These are phyloP conservation scores for Cyanodermella asteris DNA, from an alignment of 2,329 filamentous ascomycete genomes.

Conservation along the genomic window DNA sequence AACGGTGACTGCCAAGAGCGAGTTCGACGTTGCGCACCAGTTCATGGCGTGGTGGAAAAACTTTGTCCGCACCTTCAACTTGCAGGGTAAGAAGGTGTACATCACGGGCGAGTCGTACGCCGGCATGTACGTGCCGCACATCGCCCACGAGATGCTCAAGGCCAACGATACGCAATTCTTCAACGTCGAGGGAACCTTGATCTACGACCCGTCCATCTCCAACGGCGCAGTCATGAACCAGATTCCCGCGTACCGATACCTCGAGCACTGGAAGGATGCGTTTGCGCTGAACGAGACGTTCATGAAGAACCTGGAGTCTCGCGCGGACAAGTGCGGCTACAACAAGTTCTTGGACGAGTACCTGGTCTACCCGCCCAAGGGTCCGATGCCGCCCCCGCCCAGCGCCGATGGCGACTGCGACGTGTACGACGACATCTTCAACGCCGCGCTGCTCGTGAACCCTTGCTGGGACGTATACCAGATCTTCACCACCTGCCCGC, in stretches of 20 bases:
- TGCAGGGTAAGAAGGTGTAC: slow-evolving; percentile 47
- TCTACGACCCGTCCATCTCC: slow-evolving; percentile 40
- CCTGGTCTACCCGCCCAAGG: slow-evolving; percentile 45
- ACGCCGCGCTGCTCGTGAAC: slow-evolving; percentile 36
- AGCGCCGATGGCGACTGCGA: slow-evolving; percentile 29
- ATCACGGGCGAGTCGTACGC: slow-evolving; percentile 54
- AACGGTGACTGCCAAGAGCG: slow-evolving; percentile 37
- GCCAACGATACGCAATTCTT: slow-evolving; percentile 44
- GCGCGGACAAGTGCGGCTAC: slow-evolving; percentile 39
- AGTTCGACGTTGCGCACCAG: slow-evolving; percentile 46
- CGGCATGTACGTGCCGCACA: slow-evolving; percentile 47
- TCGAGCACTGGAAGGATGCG: slow-evolving; percentile 37
- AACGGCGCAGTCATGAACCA: slow-evolving; percentile 6
- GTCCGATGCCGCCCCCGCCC: slow-evolving; percentile 33
- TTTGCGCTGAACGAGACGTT: slow-evolving; percentile 43
- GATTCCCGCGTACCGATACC: slow-evolving; percentile 33
- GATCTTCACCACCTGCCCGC: slow-evolving; percentile 48
- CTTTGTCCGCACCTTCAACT: slow-evolving; percentile 48
- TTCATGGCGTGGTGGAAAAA: slow-evolving; percentile 64
- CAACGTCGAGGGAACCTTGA: slow-evolving; percentile 44
- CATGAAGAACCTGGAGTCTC: slow-evolving; percentile 27
- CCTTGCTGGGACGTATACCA: slow-evolving; percentile 59
- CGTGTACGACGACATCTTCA: slow-evolving; percentile 33
- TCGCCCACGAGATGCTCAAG: slow-evolving; percentile 51
- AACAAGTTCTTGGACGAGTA: slow-evolving; percentile 36